Evolutionary conservation across 139 green algal species (phyloP), one percentile per base, ranked within the genome.

Genomic region (Coelastrella sp.): DNA sequence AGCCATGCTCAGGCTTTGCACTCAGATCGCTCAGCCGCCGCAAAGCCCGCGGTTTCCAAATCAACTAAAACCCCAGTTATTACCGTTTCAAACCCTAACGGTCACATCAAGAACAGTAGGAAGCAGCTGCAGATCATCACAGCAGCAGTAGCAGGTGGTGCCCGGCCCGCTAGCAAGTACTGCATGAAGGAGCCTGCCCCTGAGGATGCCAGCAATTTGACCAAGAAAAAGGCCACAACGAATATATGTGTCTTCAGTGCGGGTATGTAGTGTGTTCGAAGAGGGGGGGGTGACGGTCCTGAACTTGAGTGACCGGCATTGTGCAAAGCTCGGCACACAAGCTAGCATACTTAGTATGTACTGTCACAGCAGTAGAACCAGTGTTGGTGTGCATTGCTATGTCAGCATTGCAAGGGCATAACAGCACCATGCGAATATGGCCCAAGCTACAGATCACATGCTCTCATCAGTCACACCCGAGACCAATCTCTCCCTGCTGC

Each of bases 201-300:
- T 59, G 6, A 57, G 6, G 17, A 64, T 17, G 32, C 61, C 11
- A 60, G 14, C 13, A 58, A 47, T 5, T 13, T 77, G 7, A 14
- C 81, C 5, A 61, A 23, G 13, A 87, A 77, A 7, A 87, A 87
- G 64, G 81, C 81, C 16, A 61, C 22, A 22, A 54, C 61, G 19
- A n/a, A 77, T 6, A 87, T 87, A 14, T 64, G 23, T 23, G 64
- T 78, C 11, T 87, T 87, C 64, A 86, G 80, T 47, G 59, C 80
- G 59, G 60, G 80, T 86, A 58, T 20, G 58, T 0, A 23, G 7
- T 6, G 4, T n/a, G 6, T 59, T 7, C 22, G 6, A 8, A 68
- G 61, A 68, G 10, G 10, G 7, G 61, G 7, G 7, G 61, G n/a
- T 68, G 61, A 7, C 7, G 7, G 61, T 17, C 61, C 7, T 17